phyloP scores from a whole-genome alignment of 768 basidiomycete species.

The Lentinus brumalis region DNA sequence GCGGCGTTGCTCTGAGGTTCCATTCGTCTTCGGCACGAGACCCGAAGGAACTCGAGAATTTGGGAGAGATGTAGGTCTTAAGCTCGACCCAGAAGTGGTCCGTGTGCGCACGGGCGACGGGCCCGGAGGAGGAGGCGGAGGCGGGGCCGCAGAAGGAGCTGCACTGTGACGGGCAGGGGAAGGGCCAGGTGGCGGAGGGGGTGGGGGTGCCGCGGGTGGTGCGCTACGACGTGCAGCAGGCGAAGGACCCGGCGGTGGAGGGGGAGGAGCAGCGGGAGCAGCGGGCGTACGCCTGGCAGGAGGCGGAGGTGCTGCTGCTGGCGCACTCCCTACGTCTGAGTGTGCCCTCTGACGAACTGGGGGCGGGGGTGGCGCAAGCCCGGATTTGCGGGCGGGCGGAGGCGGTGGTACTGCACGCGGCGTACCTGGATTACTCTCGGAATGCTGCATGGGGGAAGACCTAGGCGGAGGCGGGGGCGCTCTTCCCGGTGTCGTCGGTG shows the following conservation, averaged over 20 bases:
- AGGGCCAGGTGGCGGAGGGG: conserved; percentile 23
- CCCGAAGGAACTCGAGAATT: conserved; percentile 22
- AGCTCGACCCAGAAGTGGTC: conserved; percentile 8
- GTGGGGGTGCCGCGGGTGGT: conserved; percentile 13
- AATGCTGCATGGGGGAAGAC: conserved; percentile 19
- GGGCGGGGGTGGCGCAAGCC: conserved; percentile 27
- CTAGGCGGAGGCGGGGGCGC: conserved; percentile 29
- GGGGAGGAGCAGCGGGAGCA: conserved; percentile 16
- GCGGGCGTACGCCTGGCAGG: conserved; percentile 36
- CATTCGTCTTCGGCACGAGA: conserved; percentile 17
- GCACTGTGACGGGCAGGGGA: neutral
- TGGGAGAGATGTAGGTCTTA: conserved; percentile 18
- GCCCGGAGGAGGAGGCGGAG: conserved; percentile 19
- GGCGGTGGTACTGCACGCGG: conserved; percentile 42
- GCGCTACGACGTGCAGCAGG: conserved; percentile 1
- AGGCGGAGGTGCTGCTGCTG: conserved; percentile 33
- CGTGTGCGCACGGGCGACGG: conserved; percentile 22
- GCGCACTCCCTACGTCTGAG: conserved; percentile 40
- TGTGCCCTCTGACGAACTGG: conserved; percentile 39
- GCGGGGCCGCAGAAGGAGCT: conserved; percentile 10
- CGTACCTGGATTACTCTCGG: conserved; percentile 25
- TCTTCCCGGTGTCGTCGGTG: conserved; percentile 29
- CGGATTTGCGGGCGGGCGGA: conserved; percentile 38
- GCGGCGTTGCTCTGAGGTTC: conserved; percentile 17
- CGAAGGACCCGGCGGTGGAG: conserved; percentile 25